A percentile compares a stretch with the other conserved stretches of the same genome.
phyloP scores from a whole-genome alignment of 192 early-diverging fungal species.

The Diversispora epigaea region DNA sequence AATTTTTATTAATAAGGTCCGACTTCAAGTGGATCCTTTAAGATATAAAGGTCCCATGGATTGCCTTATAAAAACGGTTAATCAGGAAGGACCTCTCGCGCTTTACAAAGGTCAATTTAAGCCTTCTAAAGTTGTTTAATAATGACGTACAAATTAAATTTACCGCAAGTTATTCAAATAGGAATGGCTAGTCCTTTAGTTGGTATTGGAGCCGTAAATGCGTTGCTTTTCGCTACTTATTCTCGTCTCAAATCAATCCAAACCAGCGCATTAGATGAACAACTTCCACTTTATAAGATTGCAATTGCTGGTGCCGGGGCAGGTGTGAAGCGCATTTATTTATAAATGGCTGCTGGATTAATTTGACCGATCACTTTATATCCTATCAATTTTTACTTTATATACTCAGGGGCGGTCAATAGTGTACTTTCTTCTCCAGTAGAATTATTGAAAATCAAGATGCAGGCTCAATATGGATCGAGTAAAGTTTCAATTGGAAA shows the following conservation, averaged over 20 bases:
- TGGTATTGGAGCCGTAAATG: constrained; percentile 84
- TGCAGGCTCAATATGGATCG: constrained; percentile 84
- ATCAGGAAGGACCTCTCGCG: constrained; percentile 73
- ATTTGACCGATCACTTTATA: background rate
- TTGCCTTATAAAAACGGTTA: constrained; percentile 79
- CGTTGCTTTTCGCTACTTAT: constrained; percentile 82
- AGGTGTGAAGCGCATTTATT: constrained; percentile 39
- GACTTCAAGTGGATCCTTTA: constrained; percentile 63
- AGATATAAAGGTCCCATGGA: constrained; percentile 74
- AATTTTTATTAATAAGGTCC: constrained; percentile 48
- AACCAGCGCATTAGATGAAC: constrained; percentile 45
- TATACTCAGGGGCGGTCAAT: constrained; percentile 67
- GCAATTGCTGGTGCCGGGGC: constrained; percentile 87
- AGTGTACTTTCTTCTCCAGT: constrained; percentile 86
- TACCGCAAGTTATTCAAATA: constrained; percentile 12
- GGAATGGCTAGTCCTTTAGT: constrained; percentile 79
- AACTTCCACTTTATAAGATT: constrained; percentile 67
- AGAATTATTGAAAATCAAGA: constrained; percentile 89
- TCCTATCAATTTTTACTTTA: background rate
- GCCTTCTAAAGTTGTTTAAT: too few relatives aligned
- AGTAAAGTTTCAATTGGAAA: constrained; percentile 32
- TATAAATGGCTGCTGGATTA: background rate
- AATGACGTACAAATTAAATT: too few relatives aligned
- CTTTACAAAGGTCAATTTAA: constrained; percentile 69
- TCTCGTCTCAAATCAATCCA: constrained; percentile 60